phyloP scores from a whole-genome alignment of 257 asterid species.

The Galeopsis tetrahit region DNA sequence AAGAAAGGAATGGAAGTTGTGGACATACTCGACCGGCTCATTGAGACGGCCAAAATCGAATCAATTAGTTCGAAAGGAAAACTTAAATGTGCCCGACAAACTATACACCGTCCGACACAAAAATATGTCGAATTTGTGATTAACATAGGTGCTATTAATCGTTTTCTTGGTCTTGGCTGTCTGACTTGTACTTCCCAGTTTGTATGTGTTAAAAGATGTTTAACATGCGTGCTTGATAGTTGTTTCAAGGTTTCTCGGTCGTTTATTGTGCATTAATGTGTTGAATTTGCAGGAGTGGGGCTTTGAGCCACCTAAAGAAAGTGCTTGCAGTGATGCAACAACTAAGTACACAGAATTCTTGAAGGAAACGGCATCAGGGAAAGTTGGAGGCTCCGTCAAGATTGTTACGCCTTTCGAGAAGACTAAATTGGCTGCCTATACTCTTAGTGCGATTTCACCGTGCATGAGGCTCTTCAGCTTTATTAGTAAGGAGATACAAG shows the following conservation, averaged over 20 bases:
- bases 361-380: constrained; percentile 68
- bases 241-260: constrained; percentile 2
- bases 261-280: not conserved
- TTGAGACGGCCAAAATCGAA: not conserved
- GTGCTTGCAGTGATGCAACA: constrained; percentile 45
- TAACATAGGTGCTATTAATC: constrained; percentile 13
- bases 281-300: constrained; percentile 63
- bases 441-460: constrained; percentile 66
- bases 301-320: constrained; percentile 61
- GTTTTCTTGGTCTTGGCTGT: not conserved
- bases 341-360: constrained; percentile 62
- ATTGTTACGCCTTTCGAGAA: constrained; percentile 73
- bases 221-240: not conserved
- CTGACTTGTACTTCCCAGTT: not conserved
- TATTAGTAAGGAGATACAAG: constrained; percentile 52
- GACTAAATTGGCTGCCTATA: constrained; percentile 70
- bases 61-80: not conserved
- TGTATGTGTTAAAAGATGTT: not conserved
- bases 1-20: not conserved
- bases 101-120: not conserved
- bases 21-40: not conserved
- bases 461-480: constrained; percentile 75
- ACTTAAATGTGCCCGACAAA: not conserved
- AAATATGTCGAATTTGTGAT: not conserved
- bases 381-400: constrained; percentile 58